phyloP scores from a whole-genome alignment of 2,329 filamentous ascomycete genomes.

The Fusarium setosum region DNA sequence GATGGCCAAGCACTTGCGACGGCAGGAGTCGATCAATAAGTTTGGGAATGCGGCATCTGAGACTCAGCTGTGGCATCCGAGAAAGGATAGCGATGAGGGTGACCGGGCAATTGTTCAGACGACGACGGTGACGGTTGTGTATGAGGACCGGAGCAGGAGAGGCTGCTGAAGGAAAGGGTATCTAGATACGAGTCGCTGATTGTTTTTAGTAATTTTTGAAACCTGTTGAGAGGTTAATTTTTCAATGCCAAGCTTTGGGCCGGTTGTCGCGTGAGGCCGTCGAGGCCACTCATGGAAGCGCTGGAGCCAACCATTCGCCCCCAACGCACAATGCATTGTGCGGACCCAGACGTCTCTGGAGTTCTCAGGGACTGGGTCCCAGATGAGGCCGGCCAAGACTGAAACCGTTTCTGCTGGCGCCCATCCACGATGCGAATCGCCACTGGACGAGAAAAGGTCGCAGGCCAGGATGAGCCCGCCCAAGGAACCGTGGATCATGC shows the following conservation, averaged over 20 bases:
- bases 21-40: slow-evolving; percentile 38
- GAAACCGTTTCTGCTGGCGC: slow-evolving; percentile 16
- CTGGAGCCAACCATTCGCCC: neutral
- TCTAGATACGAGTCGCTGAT: neutral
- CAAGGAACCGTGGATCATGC: neutral
- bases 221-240: neutral
- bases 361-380: neutral
- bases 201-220: neutral
- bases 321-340: neutral
- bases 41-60: slow-evolving; percentile 24
- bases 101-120: slow-evolving; percentile 40
- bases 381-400: slow-evolving; percentile 3
- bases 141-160: slow-evolving; percentile 24
- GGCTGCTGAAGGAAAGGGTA: neutral
- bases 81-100: slow-evolving; percentile 23
- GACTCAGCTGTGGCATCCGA: slow-evolving; percentile 18
- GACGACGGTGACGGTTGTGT: slow-evolving; percentile 39
- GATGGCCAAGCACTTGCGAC: slow-evolving; percentile 33
- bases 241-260: neutral
- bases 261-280: neutral
- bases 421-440: neutral
- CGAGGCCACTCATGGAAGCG: neutral
- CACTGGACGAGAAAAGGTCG: neutral
- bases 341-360: too few species aligned
- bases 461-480: neutral